Conservation (phyloP, 495 filamentous ascomycete genomes). For the Podospora pseudocomata region DNA sequence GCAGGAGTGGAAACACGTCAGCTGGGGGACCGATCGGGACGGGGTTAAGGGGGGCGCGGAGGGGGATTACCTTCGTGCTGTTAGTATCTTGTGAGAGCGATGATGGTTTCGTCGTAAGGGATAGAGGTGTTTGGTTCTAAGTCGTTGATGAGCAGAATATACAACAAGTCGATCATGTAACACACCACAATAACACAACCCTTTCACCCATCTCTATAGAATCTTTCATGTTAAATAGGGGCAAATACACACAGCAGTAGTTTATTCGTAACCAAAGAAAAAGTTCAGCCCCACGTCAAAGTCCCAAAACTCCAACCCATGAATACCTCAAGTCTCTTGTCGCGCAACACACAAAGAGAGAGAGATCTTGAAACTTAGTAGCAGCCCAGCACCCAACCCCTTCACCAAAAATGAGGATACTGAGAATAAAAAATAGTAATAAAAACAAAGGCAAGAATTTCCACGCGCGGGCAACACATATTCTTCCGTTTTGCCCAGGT, state of each 20-base stretch:
- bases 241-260: neutral
- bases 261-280: neutral
- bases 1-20: conserved; percentile 23
- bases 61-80: conserved; percentile 12
- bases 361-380: neutral
- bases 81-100: neutral
- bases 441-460: neutral
- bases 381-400: neutral
- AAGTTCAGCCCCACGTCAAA: neutral
- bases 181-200: no score
- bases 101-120: no score
- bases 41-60: conserved; percentile 11
- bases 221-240: no score
- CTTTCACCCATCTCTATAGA: no score
- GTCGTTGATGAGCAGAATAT: no score
- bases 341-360: neutral
- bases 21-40: conserved; percentile 24
- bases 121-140: no score
- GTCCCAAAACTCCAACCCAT: neutral
- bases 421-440: neutral
- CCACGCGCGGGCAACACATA: neutral
- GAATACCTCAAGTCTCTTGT: neutral
- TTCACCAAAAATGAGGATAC: neutral
- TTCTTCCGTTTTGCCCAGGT: neutral
- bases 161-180: no score